Base-by-base conservation (phyloP, 75 land plant species). In the Pinus tabuliformis region DNA sequence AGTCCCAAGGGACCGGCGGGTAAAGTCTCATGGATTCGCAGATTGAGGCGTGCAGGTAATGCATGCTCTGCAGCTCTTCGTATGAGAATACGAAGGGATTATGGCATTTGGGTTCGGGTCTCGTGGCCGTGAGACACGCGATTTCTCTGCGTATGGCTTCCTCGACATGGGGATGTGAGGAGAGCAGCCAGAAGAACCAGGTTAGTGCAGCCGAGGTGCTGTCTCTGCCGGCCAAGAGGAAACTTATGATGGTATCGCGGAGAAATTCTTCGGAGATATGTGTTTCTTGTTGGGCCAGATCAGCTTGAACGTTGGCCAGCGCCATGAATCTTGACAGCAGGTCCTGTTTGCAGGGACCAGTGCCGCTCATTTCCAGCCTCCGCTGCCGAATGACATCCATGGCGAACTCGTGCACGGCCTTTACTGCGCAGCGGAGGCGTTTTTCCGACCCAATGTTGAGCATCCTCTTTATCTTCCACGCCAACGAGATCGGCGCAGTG, bases 1-100 rank as follows among this genome's bases (percentile, higher is more conserved):
- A 81, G 62, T 88, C 92, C 54, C 84, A 80, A 3, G 85, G 95
- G 18, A 92, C 84, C 22, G 95, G 90, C 49, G 92, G 92, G 75
- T 73, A 86, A 4, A 92, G 83, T 12, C 95, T 58, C 88, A 90
- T 78, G 74, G 80, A 78, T 79, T 92, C 94, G 54, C 61, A 82
- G 2, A 92, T 15, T 0, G 86, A 81, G 12, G 94, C 94, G 36
- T 92, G 87, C 36, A 87, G 63, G 75, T 91, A 93, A 60, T 83
- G 77, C 89, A 93, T 79, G 28, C 75, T 68, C 26, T 71, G 73
- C 22, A 90, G 61, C 73, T 91, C 73, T 21, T 85, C 88, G 68
- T 82, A 91, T 12, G 79, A 58, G 52, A 80, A 58, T 7, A 62
- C 58, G 0, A 2, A 59, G 24, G 78, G 21, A 20, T 65, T 42